Evolutionary conservation across 1,284 basidiomycete genomes (phyloP).

Genomic region (Cryptococcus sp.): DNA sequence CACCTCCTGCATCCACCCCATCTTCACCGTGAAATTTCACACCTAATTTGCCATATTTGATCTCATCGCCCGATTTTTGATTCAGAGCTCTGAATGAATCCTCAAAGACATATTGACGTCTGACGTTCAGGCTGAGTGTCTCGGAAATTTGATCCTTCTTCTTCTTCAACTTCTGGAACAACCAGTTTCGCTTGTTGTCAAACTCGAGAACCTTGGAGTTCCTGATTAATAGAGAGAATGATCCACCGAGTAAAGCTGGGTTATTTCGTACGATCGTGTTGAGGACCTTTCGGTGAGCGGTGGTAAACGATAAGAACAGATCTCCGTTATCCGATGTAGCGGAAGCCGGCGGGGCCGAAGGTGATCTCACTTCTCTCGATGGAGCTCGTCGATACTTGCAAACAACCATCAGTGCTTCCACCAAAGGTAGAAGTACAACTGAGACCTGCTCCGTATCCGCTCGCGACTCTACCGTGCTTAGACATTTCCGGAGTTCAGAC

Average conservation of each 20-base stretch:
- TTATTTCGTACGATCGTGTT: slow-evolving; percentile 98
- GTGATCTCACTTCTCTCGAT: slow-evolving; percentile 28
- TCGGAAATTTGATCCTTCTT: slow-evolving; percentile 72
- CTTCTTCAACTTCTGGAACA: slow-evolving; percentile 91
- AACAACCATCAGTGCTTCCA: slow-evolving; percentile 95
- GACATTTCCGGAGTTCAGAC: slow-evolving; percentile 77
- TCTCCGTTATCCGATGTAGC: slow-evolving; percentile 68
- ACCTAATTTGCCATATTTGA: slow-evolving; percentile 96
- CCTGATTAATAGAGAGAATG: slow-evolving; percentile 91
- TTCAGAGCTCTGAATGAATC: slow-evolving; percentile 93
- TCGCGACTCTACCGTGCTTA: slow-evolving; percentile 73
- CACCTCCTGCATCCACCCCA: slow-evolving; percentile 96
- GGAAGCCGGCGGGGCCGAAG: slow-evolving; percentile 55
- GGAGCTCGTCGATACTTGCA: slow-evolving; percentile 66
- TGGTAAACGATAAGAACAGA: slow-evolving; percentile 89
- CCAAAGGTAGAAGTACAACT: slow-evolving; percentile 82
- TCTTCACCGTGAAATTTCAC: slow-evolving; percentile 97
- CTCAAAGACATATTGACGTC: slow-evolving; percentile 89
- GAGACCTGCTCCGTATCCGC: slow-evolving; percentile 79
- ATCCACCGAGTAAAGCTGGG: slow-evolving; percentile 95
- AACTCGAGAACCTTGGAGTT: slow-evolving; percentile 98
- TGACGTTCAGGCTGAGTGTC: slow-evolving; percentile 85
- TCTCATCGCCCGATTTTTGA: slow-evolving; percentile 86
- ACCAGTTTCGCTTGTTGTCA: slow-evolving; percentile 99
- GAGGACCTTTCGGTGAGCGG: slow-evolving; percentile 87